Base-by-base conservation (phyloP, 331 rosid species). In the Rosa hybrid region DNA sequence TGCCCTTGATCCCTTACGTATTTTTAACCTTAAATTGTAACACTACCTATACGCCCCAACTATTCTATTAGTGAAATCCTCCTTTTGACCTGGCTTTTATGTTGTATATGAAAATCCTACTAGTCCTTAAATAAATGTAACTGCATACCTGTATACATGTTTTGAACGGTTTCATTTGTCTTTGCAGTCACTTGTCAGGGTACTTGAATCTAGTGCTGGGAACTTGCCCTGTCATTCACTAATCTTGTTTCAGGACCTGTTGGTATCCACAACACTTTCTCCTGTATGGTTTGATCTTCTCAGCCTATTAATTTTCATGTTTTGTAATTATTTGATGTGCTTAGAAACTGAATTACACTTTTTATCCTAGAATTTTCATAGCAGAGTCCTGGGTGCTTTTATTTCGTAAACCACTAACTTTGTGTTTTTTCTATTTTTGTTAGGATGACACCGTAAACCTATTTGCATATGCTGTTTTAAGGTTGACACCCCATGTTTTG, bases 231-330 rank as follows among this genome's bases (percentile, higher is more conserved):
- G 98, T 87, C 77, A 89, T 89, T 90, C 98, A 57, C 75, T 96
- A 86, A 79, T 96, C 84, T 88, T 96, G 81, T 96, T 87, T 86
- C 98, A 96, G 84, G 98, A 96, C 84, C 86, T 96, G 80, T 88
- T 96, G 87, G 99, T 96, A 88, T 93, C 99, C 57, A 91, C 99
- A 16, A 91, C 96, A 10, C 92, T 96, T 83, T 87, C 97, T 81
- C 93, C 98, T 57, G 99, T 96, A 95, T 83, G 99, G 78, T 85
- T 90, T 76, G 69, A 78, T 83, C 77, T 81, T 85, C 50, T 56
- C 77, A 51, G 62, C 76, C 77, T 68, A 38, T 79, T 72, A 46
- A 23, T 1, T 21, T 76, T 60, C 12, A 1, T 62, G 48, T 17
- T 60, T 65, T 65, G 0, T 30, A 20, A 49, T 77, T 21, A n/a